A percentile compares a stretch with the other conserved stretches of the same genome.
phyloP scores from a whole-genome alignment of 1,284 basidiomycete species.

The Agaricales sp. region DNA sequence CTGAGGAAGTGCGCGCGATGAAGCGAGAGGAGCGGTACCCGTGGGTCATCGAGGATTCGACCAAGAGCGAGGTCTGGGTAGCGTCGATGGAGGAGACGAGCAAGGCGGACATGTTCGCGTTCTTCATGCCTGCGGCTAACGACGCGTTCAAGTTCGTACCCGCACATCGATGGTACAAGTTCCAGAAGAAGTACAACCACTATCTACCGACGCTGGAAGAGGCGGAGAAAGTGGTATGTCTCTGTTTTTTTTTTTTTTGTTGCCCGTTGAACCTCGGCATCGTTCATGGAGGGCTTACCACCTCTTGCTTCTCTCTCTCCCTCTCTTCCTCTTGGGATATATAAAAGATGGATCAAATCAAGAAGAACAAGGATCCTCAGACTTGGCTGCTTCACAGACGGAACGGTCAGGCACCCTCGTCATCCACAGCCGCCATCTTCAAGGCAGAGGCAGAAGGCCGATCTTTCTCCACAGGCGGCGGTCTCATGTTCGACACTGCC shows the following conservation, averaged over 20 bases:
- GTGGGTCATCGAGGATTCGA: conserved; percentile 80
- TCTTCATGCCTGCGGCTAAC: conserved; percentile 68
- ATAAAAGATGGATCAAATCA: conserved; percentile 25
- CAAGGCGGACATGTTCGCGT: conserved; percentile 51
- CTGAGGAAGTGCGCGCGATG: conserved; percentile 57
- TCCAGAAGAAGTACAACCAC: conserved; percentile 73
- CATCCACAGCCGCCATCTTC: conserved; percentile 53
- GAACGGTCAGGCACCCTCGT: conserved; percentile 44
- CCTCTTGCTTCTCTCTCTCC: conserved; percentile 4
- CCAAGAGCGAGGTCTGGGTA: conserved; percentile 61
- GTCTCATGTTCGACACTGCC: conserved; percentile 37
- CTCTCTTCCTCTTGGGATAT: conserved; percentile 6
- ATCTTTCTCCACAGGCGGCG: conserved; percentile 23
- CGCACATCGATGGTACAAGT: conserved; percentile 83
- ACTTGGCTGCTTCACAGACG: conserved; percentile 55
- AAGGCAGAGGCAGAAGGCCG: conserved; percentile 48
- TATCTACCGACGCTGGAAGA: conserved; percentile 48
- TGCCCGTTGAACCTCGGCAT: no score
- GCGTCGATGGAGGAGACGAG: conserved; percentile 71
- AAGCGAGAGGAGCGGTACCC: conserved; percentile 79
- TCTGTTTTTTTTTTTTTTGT: conserved; percentile 12
- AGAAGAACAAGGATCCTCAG: conserved; percentile 60
- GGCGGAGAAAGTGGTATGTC: conserved; percentile 50
- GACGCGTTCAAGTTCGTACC: conserved; percentile 80
- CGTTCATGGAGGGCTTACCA: no score